A percentile compares a stretch with the other conserved stretches of the same genome.
phyloP scores from a whole-genome alignment of 2,329 filamentous ascomycete species.

The Diaporthe humulicola region DNA sequence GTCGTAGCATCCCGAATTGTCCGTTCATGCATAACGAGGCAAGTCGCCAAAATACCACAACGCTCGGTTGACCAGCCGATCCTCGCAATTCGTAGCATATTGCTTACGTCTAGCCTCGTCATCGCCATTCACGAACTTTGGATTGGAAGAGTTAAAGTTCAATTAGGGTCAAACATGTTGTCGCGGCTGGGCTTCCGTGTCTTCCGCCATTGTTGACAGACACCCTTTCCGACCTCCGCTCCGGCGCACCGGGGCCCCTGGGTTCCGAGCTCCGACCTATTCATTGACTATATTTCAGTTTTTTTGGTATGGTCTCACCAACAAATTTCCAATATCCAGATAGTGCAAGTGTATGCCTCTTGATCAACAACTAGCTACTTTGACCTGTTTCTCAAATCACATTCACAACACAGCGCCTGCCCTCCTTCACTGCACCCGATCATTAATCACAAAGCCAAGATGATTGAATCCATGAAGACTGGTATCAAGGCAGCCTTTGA shows the following conservation, averaged over 20 bases:
- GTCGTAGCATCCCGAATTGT: neutral
- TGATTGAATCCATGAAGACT: neutral
- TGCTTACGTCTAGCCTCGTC: neutral
- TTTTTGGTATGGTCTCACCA: neutral
- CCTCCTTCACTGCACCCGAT: neutral
- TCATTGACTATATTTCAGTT: neutral
- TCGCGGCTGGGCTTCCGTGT: neutral
- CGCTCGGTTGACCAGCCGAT: neutral
- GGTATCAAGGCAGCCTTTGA: conserved; percentile 1
- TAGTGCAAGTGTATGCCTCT: neutral
- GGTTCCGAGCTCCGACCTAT: neutral
- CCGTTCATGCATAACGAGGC: neutral
- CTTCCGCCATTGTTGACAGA: neutral
- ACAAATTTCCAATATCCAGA: neutral
- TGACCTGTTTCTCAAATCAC: neutral
- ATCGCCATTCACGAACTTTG: neutral
- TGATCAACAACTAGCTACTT: neutral
- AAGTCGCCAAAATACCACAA: neutral
- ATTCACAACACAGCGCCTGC: neutral
- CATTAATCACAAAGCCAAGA: neutral
- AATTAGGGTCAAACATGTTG: neutral
- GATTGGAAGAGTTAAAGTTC: neutral
- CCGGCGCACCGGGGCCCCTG: neutral
- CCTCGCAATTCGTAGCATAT: neutral
- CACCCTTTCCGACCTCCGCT: neutral